Evolutionary conservation across 192 early-diverging fungal genomes (phyloP).

Genomic region (Kickxella alabastrina): DNA sequence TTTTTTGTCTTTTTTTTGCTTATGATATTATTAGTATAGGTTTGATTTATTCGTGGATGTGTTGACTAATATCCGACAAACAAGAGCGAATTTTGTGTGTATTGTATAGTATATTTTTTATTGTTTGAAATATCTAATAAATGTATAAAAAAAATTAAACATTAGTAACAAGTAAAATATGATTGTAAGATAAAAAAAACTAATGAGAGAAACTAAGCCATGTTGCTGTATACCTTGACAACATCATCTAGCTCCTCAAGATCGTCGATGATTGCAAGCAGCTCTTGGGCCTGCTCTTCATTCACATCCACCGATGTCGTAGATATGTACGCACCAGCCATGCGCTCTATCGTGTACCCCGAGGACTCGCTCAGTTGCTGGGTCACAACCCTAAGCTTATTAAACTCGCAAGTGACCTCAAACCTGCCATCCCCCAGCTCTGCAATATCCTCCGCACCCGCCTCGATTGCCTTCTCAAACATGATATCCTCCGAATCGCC

Average conservation of each 20-base stretch:
- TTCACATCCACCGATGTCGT: constrained; percentile 40
- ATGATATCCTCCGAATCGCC: constrained; percentile 54
- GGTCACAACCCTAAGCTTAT: constrained; percentile 50
- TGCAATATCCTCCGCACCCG: constrained; percentile 59
- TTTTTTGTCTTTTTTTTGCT: too few relatives aligned
- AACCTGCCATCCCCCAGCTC: constrained; percentile 45
- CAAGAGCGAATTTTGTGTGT: too few relatives aligned
- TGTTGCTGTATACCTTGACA: constrained; percentile 55
- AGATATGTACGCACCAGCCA: constrained; percentile 59
- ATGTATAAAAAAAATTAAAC: not conserved
- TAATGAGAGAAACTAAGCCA: not conserved
- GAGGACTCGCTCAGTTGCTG: constrained; percentile 32
- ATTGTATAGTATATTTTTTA: too few relatives aligned
- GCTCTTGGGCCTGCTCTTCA: constrained; percentile 46
- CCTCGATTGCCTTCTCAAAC: constrained; percentile 59
- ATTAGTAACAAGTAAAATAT: not conserved
- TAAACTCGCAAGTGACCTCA: constrained; percentile 58
- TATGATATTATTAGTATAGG: too few relatives aligned
- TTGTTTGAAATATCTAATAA: too few relatives aligned
- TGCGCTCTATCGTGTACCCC: constrained; percentile 56
- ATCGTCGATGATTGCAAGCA: constrained; percentile 52
- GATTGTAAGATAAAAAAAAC: not conserved
- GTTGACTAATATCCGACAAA: too few relatives aligned
- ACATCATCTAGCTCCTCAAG: constrained; percentile 66
- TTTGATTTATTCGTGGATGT: too few relatives aligned